Conservation (phyloP, 2,329 filamentous ascomycete genomes). For the Ophiostoma perfectum region DNA sequence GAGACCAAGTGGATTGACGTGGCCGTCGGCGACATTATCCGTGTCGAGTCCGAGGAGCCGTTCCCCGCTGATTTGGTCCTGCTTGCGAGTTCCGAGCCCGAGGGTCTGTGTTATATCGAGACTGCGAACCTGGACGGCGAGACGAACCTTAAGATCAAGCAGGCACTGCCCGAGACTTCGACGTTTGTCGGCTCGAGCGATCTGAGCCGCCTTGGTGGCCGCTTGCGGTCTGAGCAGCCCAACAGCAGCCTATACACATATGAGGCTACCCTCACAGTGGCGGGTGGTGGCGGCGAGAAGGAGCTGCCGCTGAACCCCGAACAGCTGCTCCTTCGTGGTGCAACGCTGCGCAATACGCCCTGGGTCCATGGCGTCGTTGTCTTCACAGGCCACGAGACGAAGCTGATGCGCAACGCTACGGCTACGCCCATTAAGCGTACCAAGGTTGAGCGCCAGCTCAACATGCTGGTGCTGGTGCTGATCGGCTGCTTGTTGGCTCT, state of each 20-base stretch:
- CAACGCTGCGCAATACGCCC: slow-evolving; percentile 89
- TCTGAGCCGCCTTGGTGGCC: slow-evolving; percentile 76
- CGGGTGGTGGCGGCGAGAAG: slow-evolving; percentile 85
- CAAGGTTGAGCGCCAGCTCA: slow-evolving; percentile 89
- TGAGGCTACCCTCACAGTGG: slow-evolving; percentile 89
- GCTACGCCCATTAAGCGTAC: slow-evolving; percentile 97
- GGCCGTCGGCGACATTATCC: slow-evolving; percentile 82
- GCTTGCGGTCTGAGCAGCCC: slow-evolving; percentile 88
- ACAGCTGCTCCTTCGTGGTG: slow-evolving; percentile 86
- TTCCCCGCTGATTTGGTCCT: slow-evolving; percentile 93
- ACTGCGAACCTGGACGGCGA: slow-evolving; percentile 97
- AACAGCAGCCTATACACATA: slow-evolving; percentile 99
- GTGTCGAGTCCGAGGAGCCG: slow-evolving; percentile 88
- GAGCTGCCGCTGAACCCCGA: slow-evolving; percentile 86
- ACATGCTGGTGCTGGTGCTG: slow-evolving; percentile 85
- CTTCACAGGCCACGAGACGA: slow-evolving; percentile 96
- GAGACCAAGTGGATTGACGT: slow-evolving; percentile 93
- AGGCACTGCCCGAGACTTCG: slow-evolving; percentile 87
- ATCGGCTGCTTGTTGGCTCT: slow-evolving; percentile 77
- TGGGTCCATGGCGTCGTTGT: slow-evolving; percentile 97
- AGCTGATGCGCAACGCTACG: slow-evolving; percentile 97
- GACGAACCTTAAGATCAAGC: slow-evolving; percentile 98
- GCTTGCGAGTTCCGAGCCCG: slow-evolving; percentile 89
- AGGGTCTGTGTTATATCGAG: slow-evolving; percentile 97
- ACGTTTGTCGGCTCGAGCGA: slow-evolving; percentile 81